Conservation (phyloP, 352 stramenopile genomes). For the Globisporangium perplexum region DNA sequence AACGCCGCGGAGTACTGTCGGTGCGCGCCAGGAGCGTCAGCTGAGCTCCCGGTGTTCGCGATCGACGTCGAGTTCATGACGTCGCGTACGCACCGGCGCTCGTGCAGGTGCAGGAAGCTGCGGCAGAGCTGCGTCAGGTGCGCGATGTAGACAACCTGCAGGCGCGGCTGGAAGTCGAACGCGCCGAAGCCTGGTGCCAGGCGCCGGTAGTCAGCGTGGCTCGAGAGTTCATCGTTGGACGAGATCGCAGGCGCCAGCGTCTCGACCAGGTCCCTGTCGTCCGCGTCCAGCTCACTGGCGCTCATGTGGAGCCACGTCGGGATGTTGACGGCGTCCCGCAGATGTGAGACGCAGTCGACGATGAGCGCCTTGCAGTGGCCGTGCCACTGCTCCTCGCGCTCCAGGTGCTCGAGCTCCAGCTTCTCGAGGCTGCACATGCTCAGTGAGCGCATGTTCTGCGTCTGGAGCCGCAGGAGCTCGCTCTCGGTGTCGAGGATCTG, state of each 20-base stretch:
- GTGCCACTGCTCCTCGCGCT: slow-evolving; percentile 38
- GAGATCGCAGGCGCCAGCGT: neutral
- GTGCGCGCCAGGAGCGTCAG: neutral
- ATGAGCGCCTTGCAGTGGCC: slow-evolving; percentile 40
- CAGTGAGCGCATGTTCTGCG: slow-evolving; percentile 32
- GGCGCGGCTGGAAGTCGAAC: slow-evolving; percentile 25
- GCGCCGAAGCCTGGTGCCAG: slow-evolving; percentile 21
- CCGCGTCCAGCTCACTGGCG: neutral
- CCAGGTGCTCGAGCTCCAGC: slow-evolving; percentile 23
- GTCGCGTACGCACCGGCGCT: slow-evolving; percentile 25
- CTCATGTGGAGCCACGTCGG: slow-evolving; percentile 26
- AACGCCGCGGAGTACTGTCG: neutral
- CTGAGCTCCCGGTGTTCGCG: neutral
- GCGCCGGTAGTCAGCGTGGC: slow-evolving; percentile 17
- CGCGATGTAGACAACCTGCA: slow-evolving; percentile 29
- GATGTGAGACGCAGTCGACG: slow-evolving; percentile 18
- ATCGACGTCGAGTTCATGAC: slow-evolving; percentile 26
- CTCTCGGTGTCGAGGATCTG: slow-evolving; percentile 19
- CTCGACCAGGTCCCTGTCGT: neutral
- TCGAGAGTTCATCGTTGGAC: neutral
- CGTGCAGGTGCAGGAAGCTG: slow-evolving; percentile 40
- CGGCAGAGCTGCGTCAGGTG: slow-evolving; percentile 32
- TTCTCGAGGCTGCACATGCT: slow-evolving; percentile 24
- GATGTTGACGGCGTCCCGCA: slow-evolving; percentile 14
- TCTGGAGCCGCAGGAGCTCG: slow-evolving; percentile 32